Evolutionary conservation across 192 early-diverging fungal genomes (phyloP), one percentile per base, ranked within the genome.

Genomic region (Pilaira anomala): DNA sequence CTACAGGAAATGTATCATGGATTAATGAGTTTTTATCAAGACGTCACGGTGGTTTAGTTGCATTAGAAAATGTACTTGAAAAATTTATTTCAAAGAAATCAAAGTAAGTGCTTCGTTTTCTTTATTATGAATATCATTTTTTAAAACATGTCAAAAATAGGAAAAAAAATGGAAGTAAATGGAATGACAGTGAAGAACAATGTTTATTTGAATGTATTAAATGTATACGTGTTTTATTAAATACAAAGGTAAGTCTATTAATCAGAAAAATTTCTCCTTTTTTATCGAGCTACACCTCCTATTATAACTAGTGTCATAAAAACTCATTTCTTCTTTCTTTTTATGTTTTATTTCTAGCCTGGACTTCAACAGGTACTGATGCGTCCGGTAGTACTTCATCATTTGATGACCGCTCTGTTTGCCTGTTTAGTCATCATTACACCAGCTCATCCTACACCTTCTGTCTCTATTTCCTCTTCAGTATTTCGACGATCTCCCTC

Each of bases 171-270:
- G 36, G 19, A 21, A n/a, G 18, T 30, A 72, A 46, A 48, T 24
- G 40, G 14, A 54, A 44, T 11, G 81, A 80, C 18, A 59, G 68
- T 16, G 78, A 83, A 14, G 72, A 80, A 40, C 69, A 67, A 16
- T 53, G 80, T 18, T 73, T 75, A 36, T 73, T 70, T 3, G 79
- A 83, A 53, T 83, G 78, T 48, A 68, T 83, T 8, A 75, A 74
- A 18, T 83, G 81, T 65, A 65, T 83, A 21, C 74, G 75, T 5
- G 77, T 74, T 0, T 33, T 83, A 28, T 51, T 80, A 41, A 83
- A 80, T 45, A 80, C 81, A 5, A 73, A 80, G 59, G 81, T 83
- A 76, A 62, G 19, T 3, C 3, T 8, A 63, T 22, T 12, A 25
- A 5, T 22, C 11, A 36, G 8, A 29, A 16, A 14, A 42, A 14